Conservation (phyloP, 345 rosid species). For the Barbarea vulgaris region DNA sequence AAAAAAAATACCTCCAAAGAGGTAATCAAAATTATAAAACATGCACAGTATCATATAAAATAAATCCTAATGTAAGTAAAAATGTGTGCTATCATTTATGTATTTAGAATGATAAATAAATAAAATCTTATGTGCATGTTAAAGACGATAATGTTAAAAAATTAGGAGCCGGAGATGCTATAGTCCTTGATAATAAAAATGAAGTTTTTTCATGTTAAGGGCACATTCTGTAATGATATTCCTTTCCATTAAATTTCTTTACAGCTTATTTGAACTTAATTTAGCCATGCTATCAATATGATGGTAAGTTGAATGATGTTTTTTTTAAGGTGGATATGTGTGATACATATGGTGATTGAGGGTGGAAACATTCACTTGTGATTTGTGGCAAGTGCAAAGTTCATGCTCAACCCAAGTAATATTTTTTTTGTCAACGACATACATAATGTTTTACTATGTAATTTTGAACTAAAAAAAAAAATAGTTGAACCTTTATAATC, state of each 20-base stretch:
- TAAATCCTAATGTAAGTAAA: background rate
- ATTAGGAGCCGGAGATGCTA: background rate
- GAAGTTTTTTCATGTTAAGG: background rate
- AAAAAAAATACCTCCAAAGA: no score
- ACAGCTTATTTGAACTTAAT: background rate
- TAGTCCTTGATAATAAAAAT: background rate
- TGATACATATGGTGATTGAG: conserved; percentile 69
- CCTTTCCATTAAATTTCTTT: background rate
- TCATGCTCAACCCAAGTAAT: conserved; percentile 76
- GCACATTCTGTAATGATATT: background rate
- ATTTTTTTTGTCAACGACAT: background rate
- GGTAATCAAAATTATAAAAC: no score
- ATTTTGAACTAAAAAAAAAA: background rate
- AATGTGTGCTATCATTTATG: background rate
- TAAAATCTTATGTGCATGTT: conserved; percentile 28
- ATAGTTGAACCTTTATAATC: background rate
- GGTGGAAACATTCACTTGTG: conserved; percentile 55
- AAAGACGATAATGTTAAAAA: background rate
- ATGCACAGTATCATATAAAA: no score
- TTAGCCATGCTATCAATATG: background rate
- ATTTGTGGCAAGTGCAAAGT: conserved; percentile 52
- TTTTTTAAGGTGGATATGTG: conserved; percentile 59
- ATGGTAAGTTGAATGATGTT: background rate
- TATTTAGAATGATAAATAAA: conserved; percentile 40
- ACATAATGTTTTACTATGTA: background rate